phyloP scores from a whole-genome alignment of 192 early-diverging fungal genomes.

The Coemansia sp. region DNA sequence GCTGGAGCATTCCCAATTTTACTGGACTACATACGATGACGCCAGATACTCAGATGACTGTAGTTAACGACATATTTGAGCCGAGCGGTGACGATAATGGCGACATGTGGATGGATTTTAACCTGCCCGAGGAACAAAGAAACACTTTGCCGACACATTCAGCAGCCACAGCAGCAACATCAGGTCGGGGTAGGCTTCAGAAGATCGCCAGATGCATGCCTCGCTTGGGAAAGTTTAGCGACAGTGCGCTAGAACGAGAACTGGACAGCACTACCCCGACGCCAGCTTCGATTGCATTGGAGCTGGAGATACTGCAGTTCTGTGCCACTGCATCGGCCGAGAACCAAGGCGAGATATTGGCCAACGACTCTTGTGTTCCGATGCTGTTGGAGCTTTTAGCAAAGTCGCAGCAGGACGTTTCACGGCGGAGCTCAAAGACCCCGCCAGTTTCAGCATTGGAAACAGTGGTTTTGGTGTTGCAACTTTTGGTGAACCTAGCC shows the following conservation, averaged over 20 bases:
- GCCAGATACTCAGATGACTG: background rate
- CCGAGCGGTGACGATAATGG: conserved; percentile 6
- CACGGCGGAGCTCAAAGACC: background rate
- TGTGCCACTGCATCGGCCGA: conserved; percentile 38
- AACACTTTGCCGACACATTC: background rate
- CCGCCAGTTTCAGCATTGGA: conserved; percentile 22
- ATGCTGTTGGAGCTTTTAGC: conserved; percentile 29
- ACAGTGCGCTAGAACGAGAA: conserved; percentile 5
- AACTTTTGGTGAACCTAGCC: conserved; percentile 49
- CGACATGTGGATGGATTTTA: conserved; percentile 50
- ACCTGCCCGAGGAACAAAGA: conserved; percentile 36
- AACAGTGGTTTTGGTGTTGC: conserved; percentile 29
- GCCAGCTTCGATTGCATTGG: conserved; percentile 28
- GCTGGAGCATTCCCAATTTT: conserved; percentile 25
- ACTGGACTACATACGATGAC: conserved; percentile 4
- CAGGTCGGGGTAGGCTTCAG: background rate
- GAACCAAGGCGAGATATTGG: conserved; percentile 40
- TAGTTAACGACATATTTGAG: background rate
- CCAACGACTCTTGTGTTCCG: conserved; percentile 21
- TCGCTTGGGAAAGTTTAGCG: background rate
- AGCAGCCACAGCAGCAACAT: background rate
- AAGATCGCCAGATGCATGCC: background rate
- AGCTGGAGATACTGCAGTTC: conserved; percentile 48
- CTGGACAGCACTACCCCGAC: conserved; percentile 14
- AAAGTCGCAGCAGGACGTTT: conserved; percentile 24